These are phyloP conservation scores for Parietaria judaica DNA, from an alignment of 306 rosid genomes.

Conservation along the genomic window DNA sequence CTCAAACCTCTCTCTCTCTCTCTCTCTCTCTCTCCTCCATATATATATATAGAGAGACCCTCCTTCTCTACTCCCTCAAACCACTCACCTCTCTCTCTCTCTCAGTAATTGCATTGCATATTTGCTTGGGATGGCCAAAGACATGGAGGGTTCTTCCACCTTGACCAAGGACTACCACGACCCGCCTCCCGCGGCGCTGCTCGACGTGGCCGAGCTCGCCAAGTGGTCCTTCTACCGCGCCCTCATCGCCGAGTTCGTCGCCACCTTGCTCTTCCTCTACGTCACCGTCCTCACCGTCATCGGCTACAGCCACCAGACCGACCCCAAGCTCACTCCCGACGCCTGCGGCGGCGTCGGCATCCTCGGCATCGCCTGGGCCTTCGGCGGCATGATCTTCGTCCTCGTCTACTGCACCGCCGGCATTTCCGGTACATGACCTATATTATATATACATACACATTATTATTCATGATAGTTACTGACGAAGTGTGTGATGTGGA, in stretches of 20 bases:
- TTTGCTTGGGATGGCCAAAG: conserved; percentile 42
- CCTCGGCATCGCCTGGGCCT: conserved; percentile 93
- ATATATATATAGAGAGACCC: conserved; percentile 35
- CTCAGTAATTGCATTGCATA: conserved; percentile 12
- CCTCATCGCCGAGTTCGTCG: conserved; percentile 82
- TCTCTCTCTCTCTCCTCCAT: conserved; percentile 18
- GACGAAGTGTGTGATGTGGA: too few species aligned
- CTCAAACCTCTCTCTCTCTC: too few species aligned
- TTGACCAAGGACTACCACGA: conserved; percentile 82
- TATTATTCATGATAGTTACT: too few species aligned
- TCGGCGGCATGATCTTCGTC: conserved; percentile 96
- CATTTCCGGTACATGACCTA: conserved; percentile 95
- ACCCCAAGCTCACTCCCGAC: conserved; percentile 13
- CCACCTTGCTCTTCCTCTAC: conserved; percentile 87
- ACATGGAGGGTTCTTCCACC: conserved; percentile 50
- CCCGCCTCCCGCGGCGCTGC: conserved; percentile 79
- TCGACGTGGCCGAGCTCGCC: conserved; percentile 48
- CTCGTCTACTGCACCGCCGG: conserved; percentile 99
- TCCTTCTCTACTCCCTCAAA: conserved; percentile 3
- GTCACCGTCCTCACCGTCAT: conserved; percentile 74
- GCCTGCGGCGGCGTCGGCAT: conserved; percentile 67
- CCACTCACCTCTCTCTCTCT: neutral
- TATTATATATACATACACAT: too few species aligned
- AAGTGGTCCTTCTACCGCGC: conserved; percentile 97
- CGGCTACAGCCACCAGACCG: conserved; percentile 58